Conservation (phyloP, 805 yeast species). For the Tetrapisispora phaffii region DNA sequence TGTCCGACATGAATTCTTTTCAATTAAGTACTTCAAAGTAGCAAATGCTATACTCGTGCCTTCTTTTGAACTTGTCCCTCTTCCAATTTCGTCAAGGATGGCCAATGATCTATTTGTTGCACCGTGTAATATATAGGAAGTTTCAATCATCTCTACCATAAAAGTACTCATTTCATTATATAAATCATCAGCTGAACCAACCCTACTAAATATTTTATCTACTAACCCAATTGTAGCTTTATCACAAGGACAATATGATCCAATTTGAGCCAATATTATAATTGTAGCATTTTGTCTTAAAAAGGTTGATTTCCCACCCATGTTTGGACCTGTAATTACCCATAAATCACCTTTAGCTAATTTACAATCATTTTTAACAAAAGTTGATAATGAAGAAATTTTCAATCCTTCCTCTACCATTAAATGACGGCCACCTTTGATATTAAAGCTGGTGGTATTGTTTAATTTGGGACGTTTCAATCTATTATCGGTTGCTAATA, state of each 20-base stretch:
- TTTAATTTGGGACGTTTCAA: constrained; percentile 59
- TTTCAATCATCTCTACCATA: constrained; percentile 88
- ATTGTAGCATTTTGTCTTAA: constrained; percentile 64
- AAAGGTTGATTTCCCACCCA: constrained; percentile 79
- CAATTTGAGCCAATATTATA: constrained; percentile 62
- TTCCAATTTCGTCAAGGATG: constrained; percentile 78
- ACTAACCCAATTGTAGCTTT: constrained; percentile 59
- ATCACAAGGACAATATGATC: constrained; percentile 62
- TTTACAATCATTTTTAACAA: constrained; percentile 27
- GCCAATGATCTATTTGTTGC: constrained; percentile 64
- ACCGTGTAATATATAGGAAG: constrained; percentile 54
- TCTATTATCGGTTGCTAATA: constrained; percentile 55
- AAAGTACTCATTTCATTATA: constrained; percentile 76
- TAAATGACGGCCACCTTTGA: constrained; percentile 67
- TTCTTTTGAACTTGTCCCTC: constrained; percentile 80
- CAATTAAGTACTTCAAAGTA: constrained; percentile 46
- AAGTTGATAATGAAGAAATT: constrained; percentile 31
- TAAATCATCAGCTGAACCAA: constrained; percentile 79
- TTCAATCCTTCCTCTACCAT: constrained; percentile 73
- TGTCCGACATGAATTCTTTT: constrained; percentile 52
- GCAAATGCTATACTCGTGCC: constrained; percentile 83
- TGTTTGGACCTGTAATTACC: constrained; percentile 82
- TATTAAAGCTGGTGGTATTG: constrained; percentile 37
- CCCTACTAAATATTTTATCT: constrained; percentile 68
- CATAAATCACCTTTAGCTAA: constrained; percentile 31